phyloP scores from a whole-genome alignment of 2,329 filamentous ascomycete species.

The Leptographium wingfieldii region DNA sequence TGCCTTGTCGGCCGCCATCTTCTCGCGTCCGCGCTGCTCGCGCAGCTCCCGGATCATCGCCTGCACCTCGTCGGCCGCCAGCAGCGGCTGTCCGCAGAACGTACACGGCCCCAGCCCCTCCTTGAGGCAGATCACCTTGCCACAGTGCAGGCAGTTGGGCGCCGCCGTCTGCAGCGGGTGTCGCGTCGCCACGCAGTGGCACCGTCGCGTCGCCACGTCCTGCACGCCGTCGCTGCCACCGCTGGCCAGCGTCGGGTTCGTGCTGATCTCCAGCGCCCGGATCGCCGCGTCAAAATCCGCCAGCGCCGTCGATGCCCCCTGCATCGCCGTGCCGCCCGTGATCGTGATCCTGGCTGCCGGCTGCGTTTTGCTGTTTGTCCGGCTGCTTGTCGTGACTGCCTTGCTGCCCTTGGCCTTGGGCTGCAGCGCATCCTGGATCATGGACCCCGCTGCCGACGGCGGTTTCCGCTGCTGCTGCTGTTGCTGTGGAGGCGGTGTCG shows the following conservation, averaged over 20 bases:
- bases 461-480: conserved; percentile 13
- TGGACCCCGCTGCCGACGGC: conserved; percentile 59
- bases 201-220: conserved; percentile 50
- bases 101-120: conserved; percentile 92
- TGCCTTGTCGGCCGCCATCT: conserved; percentile 68
- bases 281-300: conserved; percentile 70
- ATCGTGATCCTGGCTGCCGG: conserved; percentile 43
- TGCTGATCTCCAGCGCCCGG: conserved; percentile 77
- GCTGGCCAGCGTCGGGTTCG: conserved; percentile 57
- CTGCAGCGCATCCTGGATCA: conserved; percentile 60
- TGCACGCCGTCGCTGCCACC: conserved; percentile 18
- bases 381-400: conserved; percentile 10
- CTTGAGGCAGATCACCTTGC: conserved; percentile 89
- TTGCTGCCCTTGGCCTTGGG: conserved; percentile 43
- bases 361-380: neutral
- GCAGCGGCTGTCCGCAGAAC: conserved; percentile 65
- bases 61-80: conserved; percentile 63
- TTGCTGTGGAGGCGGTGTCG: conserved; percentile 30
- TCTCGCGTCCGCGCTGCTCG: conserved; percentile 76
- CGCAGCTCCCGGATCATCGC: conserved; percentile 74
- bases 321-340: conserved; percentile 68
- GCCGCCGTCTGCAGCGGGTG: conserved; percentile 85
- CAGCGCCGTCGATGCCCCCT: conserved; percentile 62
- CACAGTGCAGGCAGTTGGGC: conserved; percentile 84
- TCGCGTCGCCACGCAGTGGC: conserved; percentile 76